Base-by-base conservation (phyloP, 495 filamentous ascomycete species). In the Neurospora sp. region DNA sequence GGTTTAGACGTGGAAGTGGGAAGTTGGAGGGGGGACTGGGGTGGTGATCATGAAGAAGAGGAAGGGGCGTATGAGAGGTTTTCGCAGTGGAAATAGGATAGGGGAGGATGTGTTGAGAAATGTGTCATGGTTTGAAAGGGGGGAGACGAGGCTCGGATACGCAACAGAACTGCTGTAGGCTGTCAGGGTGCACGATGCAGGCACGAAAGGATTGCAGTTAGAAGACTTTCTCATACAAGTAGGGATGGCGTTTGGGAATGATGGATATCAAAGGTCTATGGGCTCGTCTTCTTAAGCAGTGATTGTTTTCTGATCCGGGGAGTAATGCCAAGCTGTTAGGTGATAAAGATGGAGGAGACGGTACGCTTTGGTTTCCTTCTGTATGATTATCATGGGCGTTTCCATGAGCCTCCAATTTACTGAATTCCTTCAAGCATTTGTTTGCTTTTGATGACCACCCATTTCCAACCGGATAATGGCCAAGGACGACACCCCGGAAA, bases 41-140 rank as follows among this genome's bases (percentile, higher is more conserved):
- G 10, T 31, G 79, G 74, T 69, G 74, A 74, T 38, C 72, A 75
- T 16, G 73, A 74, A 27, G 61, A 45, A 39, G 44, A 69, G 3
- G 77, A 78, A 73, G 39, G 80, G 81, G 41, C 83, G 14, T 65
- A 83, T 14, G 79, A 80, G 40, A 76, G 77, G 41, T 35, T 74
- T 44, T 39, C 76, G 83, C 14, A 85, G 83, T 70, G 82, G 82
- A 53, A 83, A 69, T 78, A 9, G 38, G 69, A 22, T 7, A n/a
- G 70, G 40, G 44, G 16, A 68, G 6, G 14, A 12, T 12, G n/a
- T 35, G 68, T 39, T 61, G 45, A 20, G 16, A n/a, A 71, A 16
- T 10, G 35, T 20, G 14, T 5, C n/a, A 31, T 31, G 27, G 27
- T 31, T 31, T 31, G 27, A 31, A 31, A 44, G 8, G 10, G 6